Evolutionary conservation across 768 basidiomycete species (phyloP).

Genomic region (Zangia roseola): DNA sequence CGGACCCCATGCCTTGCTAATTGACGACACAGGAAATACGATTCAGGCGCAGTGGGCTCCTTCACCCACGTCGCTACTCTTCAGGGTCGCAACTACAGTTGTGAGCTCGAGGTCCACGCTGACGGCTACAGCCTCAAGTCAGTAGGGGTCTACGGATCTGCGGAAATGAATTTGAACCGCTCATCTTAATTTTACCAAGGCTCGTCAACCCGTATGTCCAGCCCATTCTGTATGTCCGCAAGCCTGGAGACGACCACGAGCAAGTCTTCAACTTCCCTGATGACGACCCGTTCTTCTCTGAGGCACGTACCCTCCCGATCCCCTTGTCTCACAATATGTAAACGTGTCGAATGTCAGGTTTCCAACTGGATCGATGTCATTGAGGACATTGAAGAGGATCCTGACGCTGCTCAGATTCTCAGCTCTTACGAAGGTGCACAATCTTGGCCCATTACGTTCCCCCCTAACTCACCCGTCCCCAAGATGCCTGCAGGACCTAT

Average conservation of each 20-base stretch:
- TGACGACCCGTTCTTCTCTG: constrained; percentile 94
- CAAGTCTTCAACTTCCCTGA: constrained; percentile 69
- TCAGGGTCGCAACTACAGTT: constrained; percentile 91
- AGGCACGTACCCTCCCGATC: constrained; percentile 38
- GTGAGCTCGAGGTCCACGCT: constrained; percentile 90
- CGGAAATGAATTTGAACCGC: constrained; percentile 6
- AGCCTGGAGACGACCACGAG: constrained; percentile 77
- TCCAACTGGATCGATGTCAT: constrained; percentile 88
- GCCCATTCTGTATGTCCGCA: constrained; percentile 83
- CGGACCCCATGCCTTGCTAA: constrained; percentile 16
- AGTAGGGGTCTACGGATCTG: constrained; percentile 17
- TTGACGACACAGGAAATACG: constrained; percentile 74
- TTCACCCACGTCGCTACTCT: constrained; percentile 89
- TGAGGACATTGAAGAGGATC: constrained; percentile 86
- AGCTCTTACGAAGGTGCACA: constrained; percentile 78
- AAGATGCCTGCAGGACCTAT: constrained; percentile 86
- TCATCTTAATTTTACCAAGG: constrained; percentile 38
- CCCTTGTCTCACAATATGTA: neutral
- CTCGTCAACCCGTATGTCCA: constrained; percentile 92
- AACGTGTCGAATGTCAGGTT: constrained; percentile 33
- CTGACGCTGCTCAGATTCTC: constrained; percentile 76
- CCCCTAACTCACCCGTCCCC: neutral
- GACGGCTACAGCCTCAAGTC: constrained; percentile 90
- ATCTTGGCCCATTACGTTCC: neutral
- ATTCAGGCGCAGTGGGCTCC: constrained; percentile 89